Evolutionary conservation across 257 asterid genomes (phyloP), one percentile per base, ranked within the genome.

Genomic region (Solanum lycopersicoides): DNA sequence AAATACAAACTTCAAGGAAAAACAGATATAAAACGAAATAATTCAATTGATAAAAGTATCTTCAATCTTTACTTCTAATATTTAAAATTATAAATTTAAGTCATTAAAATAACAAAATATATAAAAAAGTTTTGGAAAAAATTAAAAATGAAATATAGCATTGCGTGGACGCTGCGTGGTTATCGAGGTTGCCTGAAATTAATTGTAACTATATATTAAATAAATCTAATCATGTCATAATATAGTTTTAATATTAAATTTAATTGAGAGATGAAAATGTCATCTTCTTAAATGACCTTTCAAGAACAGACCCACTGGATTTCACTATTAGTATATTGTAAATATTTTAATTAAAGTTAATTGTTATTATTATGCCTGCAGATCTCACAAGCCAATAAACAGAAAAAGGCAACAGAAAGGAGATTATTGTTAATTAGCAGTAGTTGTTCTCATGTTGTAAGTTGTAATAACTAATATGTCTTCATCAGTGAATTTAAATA

Each of bases 331-430:
- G 39, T 37, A 9, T 30, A 15, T 47, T 5, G 1, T 42, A n/a
- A 13, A 39, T 42, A 14, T 9, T 79, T 35, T 30, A 15, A 69
- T 69, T 72, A 72, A 72, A 16, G 45, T 72, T 34, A 69, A 13
- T 77, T 25, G 11, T 80, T 80, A 47, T 30, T 30, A 80, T 80
- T 47, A 47, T 47, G 85, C 85, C 65, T 47, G 68, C 68, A 15
- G 68, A 80, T 80, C 44, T 30, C 68, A 47, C 85, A 50, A 80
- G 12, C 39, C 68, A 50, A 25, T 30, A 80, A 80, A 80, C 6
- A 80, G 85, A 80, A 47, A 80, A 80, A 28, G 66, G 84, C 84
- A 79, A 79, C 66, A 80, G 84, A 80, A 80, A 80, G 85, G 85
- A 80, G 85, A 80, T 80, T 47, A 12, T 47, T 79, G 66, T 80